Conservation (phyloP, 495 filamentous ascomycete species). For the Terfezia boudieri region DNA sequence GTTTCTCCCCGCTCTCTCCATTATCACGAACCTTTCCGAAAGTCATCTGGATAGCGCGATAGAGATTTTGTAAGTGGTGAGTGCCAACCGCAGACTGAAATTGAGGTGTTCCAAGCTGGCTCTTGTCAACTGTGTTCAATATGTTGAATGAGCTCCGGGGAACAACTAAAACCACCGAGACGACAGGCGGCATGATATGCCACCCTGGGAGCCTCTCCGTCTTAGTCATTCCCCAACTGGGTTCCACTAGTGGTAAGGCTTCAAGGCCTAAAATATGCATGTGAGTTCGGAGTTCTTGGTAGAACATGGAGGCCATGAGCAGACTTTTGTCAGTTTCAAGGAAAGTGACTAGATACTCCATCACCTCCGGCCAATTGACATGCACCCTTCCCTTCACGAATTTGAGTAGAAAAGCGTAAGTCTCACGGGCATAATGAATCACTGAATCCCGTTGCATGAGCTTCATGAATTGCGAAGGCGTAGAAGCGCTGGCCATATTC, state of each 20-base stretch:
- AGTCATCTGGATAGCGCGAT: not conserved
- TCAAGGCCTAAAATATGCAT: constrained; percentile 6
- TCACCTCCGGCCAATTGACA: constrained; percentile 19
- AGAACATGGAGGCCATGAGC: not conserved
- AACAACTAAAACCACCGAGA: not conserved
- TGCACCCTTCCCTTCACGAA: constrained; percentile 13
- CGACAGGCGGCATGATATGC: not conserved
- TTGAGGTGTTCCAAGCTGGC: not conserved
- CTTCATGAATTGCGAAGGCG: not conserved
- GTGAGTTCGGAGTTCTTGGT: constrained; percentile 12
- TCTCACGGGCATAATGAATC: constrained; percentile 22
- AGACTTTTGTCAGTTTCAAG: not conserved
- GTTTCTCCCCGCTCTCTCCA: not conserved
- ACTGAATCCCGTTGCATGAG: not conserved
- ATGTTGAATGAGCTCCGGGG: not conserved
- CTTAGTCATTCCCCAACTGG: not conserved
- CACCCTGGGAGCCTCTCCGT: not conserved
- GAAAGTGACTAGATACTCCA: constrained; percentile 8
- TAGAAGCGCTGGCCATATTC: not conserved
- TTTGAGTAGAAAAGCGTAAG: constrained; percentile 21
- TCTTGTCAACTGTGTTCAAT: not conserved
- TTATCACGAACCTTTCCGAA: not conserved
- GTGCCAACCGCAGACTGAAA: not conserved
- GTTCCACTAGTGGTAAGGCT: not conserved
- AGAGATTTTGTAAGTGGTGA: not conserved